These are phyloP conservation scores for Drechmeria coniospora DNA, from an alignment of 2,329 filamentous ascomycete genomes.

Conservation along the genomic window DNA sequence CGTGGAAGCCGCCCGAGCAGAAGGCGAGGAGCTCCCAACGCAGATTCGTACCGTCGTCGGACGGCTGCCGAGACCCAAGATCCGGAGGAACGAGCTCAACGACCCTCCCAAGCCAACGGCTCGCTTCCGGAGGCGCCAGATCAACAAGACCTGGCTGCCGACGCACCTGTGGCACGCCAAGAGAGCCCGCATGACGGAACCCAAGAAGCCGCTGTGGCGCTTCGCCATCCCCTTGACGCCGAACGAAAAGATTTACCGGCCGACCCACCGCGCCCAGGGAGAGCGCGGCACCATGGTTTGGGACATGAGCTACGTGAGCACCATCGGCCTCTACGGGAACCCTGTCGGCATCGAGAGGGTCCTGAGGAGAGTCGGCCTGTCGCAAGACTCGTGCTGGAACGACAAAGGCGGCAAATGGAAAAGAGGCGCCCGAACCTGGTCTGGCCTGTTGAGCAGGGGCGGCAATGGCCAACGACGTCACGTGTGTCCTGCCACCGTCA, in stretches of 20 bases:
- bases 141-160: slow-evolving; percentile 83
- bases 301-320: slow-evolving; percentile 92
- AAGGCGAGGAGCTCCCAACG: slow-evolving; percentile 9
- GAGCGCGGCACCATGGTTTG: slow-evolving; percentile 68
- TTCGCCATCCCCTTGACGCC: slow-evolving; percentile 76
- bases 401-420: slow-evolving; percentile 57
- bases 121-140: slow-evolving; percentile 73
- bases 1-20: slow-evolving; percentile 22
- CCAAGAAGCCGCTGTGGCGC: slow-evolving; percentile 70
- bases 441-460: slow-evolving; percentile 35
- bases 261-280: slow-evolving; percentile 66
- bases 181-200: slow-evolving; percentile 71
- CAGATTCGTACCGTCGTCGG: slow-evolving; percentile 8
- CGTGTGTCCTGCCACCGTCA: slow-evolving; percentile 56
- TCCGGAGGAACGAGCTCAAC: slow-evolving; percentile 55
- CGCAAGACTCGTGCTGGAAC: slow-evolving; percentile 45
- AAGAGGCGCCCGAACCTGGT: slow-evolving; percentile 32
- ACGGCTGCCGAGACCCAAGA: slow-evolving; percentile 39
- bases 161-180: slow-evolving; percentile 94
- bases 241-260: slow-evolving; percentile 77
- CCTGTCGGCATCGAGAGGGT: slow-evolving; percentile 48
- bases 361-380: slow-evolving; percentile 49
- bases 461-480: slow-evolving; percentile 33
- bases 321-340: slow-evolving; percentile 60
- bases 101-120: slow-evolving; percentile 36